Evolutionary conservation across 2,329 filamentous ascomycete species (phyloP).

Genomic region (Aciculosporium take): DNA sequence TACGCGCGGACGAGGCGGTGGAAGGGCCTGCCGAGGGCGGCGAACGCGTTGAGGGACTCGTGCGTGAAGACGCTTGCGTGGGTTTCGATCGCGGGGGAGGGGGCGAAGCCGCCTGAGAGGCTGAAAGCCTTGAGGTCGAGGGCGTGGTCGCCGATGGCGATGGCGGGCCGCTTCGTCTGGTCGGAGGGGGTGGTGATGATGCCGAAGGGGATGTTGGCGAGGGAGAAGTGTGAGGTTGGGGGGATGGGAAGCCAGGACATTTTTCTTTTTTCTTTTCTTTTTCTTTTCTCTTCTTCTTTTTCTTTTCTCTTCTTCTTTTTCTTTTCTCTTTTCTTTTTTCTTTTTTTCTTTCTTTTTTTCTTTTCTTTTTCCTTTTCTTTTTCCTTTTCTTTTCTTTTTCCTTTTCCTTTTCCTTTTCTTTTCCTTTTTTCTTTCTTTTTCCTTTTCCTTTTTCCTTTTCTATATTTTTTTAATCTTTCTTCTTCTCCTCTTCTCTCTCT

Average conservation of each 20-base stretch:
- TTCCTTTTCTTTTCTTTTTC: no score
- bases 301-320: not conserved
- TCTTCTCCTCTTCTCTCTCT: no score
- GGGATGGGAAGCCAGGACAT: constrained; percentile 16
- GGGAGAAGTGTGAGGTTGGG: constrained; percentile 39
- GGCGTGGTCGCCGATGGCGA: constrained; percentile 59
- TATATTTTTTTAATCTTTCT: no score
- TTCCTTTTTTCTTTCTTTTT: no score
- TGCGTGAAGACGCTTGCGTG: constrained; percentile 14
- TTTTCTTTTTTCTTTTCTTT: no score
- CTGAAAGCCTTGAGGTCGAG: constrained; percentile 55
- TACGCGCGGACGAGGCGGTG: constrained; percentile 57
- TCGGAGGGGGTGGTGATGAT: constrained; percentile 54
- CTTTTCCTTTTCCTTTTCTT: no score
- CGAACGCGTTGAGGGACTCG: constrained; percentile 19
- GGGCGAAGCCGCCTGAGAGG: constrained; percentile 23
- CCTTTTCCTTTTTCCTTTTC: no score
- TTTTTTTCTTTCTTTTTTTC: not conserved
- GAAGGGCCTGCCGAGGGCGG: constrained; percentile 48
- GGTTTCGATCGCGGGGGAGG: constrained; percentile 12
- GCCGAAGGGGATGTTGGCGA: constrained; percentile 73
- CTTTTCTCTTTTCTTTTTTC: not conserved
- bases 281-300: no score
- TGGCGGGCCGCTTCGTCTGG: constrained; percentile 44
- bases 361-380: not conserved